phyloP scores from a whole-genome alignment of 768 basidiomycete species.

The Gloeopeniophorella convolvens region DNA sequence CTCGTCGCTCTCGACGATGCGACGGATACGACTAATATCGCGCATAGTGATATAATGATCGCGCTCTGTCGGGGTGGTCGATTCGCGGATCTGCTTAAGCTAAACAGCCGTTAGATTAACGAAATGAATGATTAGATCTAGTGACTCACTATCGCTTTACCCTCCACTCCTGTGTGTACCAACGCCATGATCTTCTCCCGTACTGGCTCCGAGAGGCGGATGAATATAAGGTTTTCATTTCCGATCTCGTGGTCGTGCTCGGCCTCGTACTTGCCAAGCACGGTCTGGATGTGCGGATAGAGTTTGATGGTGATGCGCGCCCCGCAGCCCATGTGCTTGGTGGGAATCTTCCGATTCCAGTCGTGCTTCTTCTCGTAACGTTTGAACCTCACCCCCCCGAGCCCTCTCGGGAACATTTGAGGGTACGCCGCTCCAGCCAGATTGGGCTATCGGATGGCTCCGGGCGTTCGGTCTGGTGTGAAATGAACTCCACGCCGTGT shows the following conservation, averaged over 20 bases:
- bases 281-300: background rate
- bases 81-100: background rate
- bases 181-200: background rate
- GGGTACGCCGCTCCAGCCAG: conserved; percentile 8
- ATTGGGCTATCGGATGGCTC: conserved; percentile 10
- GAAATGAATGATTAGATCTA: background rate
- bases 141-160: background rate
- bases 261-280: background rate
- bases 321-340: background rate
- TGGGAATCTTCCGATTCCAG: background rate
- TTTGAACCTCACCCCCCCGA: background rate
- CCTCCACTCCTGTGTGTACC: background rate
- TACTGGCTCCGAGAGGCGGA: background rate
- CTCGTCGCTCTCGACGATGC: background rate
- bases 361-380: background rate
- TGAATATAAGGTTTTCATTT: background rate
- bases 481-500: too few species aligned
- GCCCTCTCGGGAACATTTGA: background rate
- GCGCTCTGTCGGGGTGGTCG: background rate
- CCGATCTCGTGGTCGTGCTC: background rate
- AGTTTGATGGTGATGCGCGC: background rate
- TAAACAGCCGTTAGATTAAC: background rate
- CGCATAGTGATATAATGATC: background rate
- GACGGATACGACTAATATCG: background rate
- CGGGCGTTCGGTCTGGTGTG: too few species aligned